These are phyloP conservation scores for Linum lewisii DNA, from an alignment of 345 rosid species.

Conservation along the genomic window DNA sequence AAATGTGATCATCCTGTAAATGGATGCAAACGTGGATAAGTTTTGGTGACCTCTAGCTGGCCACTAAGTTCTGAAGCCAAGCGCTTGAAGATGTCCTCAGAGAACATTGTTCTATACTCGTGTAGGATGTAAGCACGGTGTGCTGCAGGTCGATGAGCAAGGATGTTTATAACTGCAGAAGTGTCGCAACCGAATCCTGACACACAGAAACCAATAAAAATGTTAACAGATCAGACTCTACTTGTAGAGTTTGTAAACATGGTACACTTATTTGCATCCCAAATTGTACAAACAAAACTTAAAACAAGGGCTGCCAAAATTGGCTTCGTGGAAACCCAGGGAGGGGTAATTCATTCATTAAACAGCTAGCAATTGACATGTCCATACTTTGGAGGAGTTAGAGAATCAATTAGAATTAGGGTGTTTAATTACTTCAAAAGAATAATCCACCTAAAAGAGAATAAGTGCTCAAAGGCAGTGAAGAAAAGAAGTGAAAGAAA, in stretches of 20 bases:
- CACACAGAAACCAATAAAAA: background rate
- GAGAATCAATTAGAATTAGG: background rate
- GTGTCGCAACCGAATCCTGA: constrained; percentile 60
- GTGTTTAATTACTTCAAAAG: too few species aligned
- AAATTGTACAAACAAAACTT: too few species aligned
- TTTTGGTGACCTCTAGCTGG: constrained; percentile 38
- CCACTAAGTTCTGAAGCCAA: constrained; percentile 51
- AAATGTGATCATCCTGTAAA: too few species aligned
- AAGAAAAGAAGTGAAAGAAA: too few species aligned
- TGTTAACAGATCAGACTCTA: background rate
- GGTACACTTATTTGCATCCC: too few species aligned
- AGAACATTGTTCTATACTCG: constrained; percentile 40
- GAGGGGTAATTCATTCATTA: too few species aligned
- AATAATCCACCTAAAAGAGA: too few species aligned
- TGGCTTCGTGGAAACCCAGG: background rate
- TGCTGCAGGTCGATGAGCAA: constrained; percentile 53
- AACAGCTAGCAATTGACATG: background rate
- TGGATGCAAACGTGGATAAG: background rate
- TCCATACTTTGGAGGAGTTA: background rate
- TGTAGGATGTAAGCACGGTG: constrained; percentile 48
- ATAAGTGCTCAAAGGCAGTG: background rate
- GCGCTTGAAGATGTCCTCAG: constrained; percentile 38
- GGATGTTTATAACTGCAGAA: constrained; percentile 38
- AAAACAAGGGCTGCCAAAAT: background rate
- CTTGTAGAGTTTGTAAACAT: too few species aligned